Evolutionary conservation across 176 grass and related monocot genomes (phyloP), one percentile per base, ranked within the genome.

Genomic region (Musa troglodytarum): DNA sequence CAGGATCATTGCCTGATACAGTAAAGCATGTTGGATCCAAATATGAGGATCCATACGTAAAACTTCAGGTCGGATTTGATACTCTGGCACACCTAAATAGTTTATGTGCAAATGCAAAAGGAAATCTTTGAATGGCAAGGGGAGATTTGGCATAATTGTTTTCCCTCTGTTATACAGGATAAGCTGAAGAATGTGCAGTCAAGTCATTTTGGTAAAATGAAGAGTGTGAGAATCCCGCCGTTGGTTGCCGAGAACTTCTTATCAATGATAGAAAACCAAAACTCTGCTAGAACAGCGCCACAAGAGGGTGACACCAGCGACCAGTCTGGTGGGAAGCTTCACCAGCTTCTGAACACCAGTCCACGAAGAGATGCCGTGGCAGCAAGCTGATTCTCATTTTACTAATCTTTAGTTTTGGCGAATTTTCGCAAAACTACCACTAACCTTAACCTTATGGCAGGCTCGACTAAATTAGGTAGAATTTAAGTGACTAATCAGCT

Each of bases 201-300:
- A 57, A 79, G 11, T 25, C 77, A 58, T 61, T 19, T 19, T 25
- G 26, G n/a, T 23, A 80, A 80, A 0, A 63, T 53, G 56, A 55
- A 72, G 56, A 64, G 19, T 80, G 78, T 52, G 11, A 56, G 78
- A n/a, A 16, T 29, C 17, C 29, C 78, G 28, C 43, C 77, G 19
- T 28, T 78, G n/a, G 78, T 80, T 53, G 78, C 57, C 2, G 78
- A 51, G 34, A 80, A 80, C 68, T 72, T 80, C 29, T 63, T 80
- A 19, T 80, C 78, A n/a, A 80, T 80, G 49, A 80, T 80, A 16
- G 69, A 80, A 29, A 80, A 80, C 11, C 53, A 54, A 50, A 63
- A 21, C 21, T 63, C 69, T 14, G 11, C 58, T 72, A 72, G 55
- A 8, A 17, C 19, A 21, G 29, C 63, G 34, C 3, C 25, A 54